phyloP scores from a whole-genome alignment of 768 basidiomycete genomes.

The Paxillus involutus region DNA sequence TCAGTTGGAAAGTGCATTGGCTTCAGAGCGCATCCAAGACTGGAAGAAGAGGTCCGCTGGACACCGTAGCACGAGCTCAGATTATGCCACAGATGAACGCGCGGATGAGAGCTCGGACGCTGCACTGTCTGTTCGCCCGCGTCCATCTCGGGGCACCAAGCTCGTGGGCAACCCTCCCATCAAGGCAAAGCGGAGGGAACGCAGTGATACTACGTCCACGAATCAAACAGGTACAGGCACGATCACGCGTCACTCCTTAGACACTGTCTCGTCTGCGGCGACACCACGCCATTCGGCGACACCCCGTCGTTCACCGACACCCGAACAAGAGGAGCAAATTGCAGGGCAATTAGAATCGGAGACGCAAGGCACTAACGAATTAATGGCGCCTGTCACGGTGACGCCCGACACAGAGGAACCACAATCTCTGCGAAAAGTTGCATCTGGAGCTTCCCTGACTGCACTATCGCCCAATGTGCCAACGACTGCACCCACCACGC shows the following conservation, averaged over 20 bases:
- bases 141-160: slow-evolving; percentile 37
- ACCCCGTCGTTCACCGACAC: slow-evolving; percentile 27
- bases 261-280: slow-evolving; percentile 19
- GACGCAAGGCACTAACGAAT: slow-evolving; percentile 17
- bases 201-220: slow-evolving; percentile 67
- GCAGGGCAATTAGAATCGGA: slow-evolving; percentile 43
- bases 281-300: slow-evolving; percentile 29
- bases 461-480: slow-evolving; percentile 23
- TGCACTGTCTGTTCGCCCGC: slow-evolving; percentile 38
- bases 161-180: slow-evolving; percentile 30
- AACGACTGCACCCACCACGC: slow-evolving; percentile 34
- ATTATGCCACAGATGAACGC: slow-evolving; percentile 45
- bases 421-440: slow-evolving; percentile 31
- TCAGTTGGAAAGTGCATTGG: slow-evolving; percentile 76
- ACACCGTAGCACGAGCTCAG: slow-evolving; percentile 21
- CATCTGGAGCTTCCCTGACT: slow-evolving; percentile 31
- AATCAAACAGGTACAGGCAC: slow-evolving; percentile 45
- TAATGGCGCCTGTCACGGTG: slow-evolving; percentile 32
- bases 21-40: slow-evolving; percentile 49
- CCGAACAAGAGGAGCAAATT: slow-evolving; percentile 34
- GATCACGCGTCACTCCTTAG: slow-evolving; percentile 23
- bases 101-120: slow-evolving; percentile 57
- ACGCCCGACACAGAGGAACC: slow-evolving; percentile 7
- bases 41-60: slow-evolving; percentile 30
- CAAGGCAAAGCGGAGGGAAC: slow-evolving; percentile 43